Conservation (phyloP, 192 early-diverging fungal species). For the Coemansia sp. region DNA sequence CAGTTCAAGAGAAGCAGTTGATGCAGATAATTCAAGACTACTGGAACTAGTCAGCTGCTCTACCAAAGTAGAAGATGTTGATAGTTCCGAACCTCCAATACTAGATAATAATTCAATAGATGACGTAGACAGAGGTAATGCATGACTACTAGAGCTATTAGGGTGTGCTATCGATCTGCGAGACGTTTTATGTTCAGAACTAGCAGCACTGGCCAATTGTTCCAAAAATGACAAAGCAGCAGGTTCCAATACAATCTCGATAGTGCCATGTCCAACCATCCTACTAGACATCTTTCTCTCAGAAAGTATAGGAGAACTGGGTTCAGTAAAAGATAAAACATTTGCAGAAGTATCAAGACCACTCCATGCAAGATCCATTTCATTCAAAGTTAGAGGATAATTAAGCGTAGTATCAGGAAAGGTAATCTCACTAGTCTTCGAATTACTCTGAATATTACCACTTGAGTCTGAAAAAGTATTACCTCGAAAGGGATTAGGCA, state of each 20-base stretch:
- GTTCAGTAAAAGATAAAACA: not conserved
- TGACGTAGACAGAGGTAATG: not conserved
- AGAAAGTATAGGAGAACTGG: not conserved
- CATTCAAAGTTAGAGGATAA: not conserved
- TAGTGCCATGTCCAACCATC: not conserved
- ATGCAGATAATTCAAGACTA: too few relatives aligned
- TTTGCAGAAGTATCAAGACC: slow-evolving; percentile 17
- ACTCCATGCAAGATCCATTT: slow-evolving; percentile 19
- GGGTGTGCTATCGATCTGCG: not conserved
- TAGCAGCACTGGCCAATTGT: not conserved
- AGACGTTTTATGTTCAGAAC: not conserved
- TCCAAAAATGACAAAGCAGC: not conserved
- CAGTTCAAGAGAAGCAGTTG: too few relatives aligned
- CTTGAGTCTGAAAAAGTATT: slow-evolving; percentile 9
- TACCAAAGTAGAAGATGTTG: not conserved
- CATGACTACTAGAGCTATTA: not conserved
- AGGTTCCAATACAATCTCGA: not conserved
- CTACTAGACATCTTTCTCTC: not conserved
- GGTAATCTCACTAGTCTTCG: not conserved
- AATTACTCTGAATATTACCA: not conserved
- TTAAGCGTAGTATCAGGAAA: not conserved
- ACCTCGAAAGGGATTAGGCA: slow-evolving; percentile 11
- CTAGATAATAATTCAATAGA: not conserved
- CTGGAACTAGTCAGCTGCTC: too few relatives aligned
- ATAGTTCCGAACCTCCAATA: not conserved